A percentile compares a stretch with the other conserved stretches of the same genome.
These are phyloP conservation scores for Russula olivacea DNA, from an alignment of 768 basidiomycete genomes.

Conservation along the genomic window DNA sequence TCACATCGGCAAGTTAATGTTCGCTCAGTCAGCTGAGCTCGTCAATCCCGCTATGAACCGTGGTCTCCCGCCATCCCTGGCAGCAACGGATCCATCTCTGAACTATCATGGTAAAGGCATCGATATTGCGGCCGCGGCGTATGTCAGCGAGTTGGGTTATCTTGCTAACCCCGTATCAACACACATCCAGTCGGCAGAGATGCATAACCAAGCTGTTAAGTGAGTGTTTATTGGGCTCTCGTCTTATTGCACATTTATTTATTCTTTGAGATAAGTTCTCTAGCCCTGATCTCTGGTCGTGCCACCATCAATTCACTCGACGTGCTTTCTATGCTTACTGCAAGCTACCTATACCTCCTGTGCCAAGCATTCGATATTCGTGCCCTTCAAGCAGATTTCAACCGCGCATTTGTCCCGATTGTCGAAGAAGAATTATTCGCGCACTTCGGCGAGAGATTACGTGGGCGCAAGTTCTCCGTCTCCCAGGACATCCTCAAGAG, in stretches of 20 bases:
- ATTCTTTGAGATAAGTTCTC: conserved; percentile 45
- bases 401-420: conserved; percentile 42
- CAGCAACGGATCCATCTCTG: conserved; percentile 72
- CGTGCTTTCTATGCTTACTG: conserved; percentile 64
- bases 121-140: conserved; percentile 79
- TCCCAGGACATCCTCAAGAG: conserved; percentile 36
- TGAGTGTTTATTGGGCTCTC: conserved; percentile 34
- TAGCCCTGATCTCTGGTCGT: conserved; percentile 78
- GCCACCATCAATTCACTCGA: conserved; percentile 75
- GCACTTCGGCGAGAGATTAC: conserved; percentile 41
- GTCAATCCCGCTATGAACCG: conserved; percentile 79
- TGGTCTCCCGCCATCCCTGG: conserved; percentile 73
- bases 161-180: conserved; percentile 81
- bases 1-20: conserved; percentile 47
- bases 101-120: conserved; percentile 83
- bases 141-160: conserved; percentile 74
- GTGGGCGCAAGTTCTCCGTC: conserved; percentile 32
- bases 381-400: conserved; percentile 64
- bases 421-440: conserved; percentile 44
- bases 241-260: conserved; percentile 2
- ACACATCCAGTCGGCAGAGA: conserved; percentile 81
- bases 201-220: conserved; percentile 93
- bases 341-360: conserved; percentile 70
- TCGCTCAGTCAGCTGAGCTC: conserved; percentile 58
- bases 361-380: conserved; percentile 87